These are phyloP conservation scores for Cryptosporidium meleagridis DNA, from an alignment of 169 alveolate species.

Conservation along the genomic window DNA sequence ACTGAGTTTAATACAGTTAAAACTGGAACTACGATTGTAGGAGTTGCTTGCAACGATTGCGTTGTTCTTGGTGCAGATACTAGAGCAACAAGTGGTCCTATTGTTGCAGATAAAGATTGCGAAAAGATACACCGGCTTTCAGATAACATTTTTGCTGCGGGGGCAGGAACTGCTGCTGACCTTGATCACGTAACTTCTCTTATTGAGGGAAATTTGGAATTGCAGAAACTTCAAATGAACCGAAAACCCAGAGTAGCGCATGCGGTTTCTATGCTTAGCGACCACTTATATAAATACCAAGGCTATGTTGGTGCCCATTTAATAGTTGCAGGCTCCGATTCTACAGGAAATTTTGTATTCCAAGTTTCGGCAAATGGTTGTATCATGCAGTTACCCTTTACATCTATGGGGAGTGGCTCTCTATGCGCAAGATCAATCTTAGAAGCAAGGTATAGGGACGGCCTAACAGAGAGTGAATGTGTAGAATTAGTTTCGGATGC, in stretches of 20 bases:
- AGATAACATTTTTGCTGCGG: slow-evolving; percentile 96
- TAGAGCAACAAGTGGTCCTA: slow-evolving; percentile 97
- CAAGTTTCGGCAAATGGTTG: slow-evolving; percentile 96
- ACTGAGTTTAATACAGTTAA: slow-evolving; percentile 59
- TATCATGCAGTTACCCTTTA: slow-evolving; percentile 88
- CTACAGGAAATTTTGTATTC: slow-evolving; percentile 94
- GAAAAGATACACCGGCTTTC: slow-evolving; percentile 95
- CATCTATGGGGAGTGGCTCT: slow-evolving; percentile 98
- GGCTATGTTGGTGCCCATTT: slow-evolving; percentile 97
- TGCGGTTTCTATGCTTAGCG: slow-evolving; percentile 89
- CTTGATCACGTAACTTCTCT: slow-evolving; percentile 93
- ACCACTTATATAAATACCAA: slow-evolving; percentile 91
- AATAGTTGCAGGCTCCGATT: slow-evolving; percentile 97
- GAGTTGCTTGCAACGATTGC: slow-evolving; percentile 93
- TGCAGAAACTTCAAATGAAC: slow-evolving; percentile 92
- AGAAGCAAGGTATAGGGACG: slow-evolving; percentile 93
- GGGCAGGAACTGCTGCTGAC: slow-evolving; percentile 99
- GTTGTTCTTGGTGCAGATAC: slow-evolving; percentile 99
- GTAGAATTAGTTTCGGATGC: slow-evolving; percentile 91
- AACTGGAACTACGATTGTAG: slow-evolving; percentile 99
- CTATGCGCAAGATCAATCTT: slow-evolving; percentile 96
- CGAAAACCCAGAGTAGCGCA: slow-evolving; percentile 89
- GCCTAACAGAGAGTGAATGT: slow-evolving; percentile 93
- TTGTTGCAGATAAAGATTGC: slow-evolving; percentile 97
- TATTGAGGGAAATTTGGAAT: slow-evolving; percentile 90